These are phyloP conservation scores for Myriosclerotinia scirpicola DNA, from an alignment of 2,329 filamentous ascomycete species.

Conservation along the genomic window DNA sequence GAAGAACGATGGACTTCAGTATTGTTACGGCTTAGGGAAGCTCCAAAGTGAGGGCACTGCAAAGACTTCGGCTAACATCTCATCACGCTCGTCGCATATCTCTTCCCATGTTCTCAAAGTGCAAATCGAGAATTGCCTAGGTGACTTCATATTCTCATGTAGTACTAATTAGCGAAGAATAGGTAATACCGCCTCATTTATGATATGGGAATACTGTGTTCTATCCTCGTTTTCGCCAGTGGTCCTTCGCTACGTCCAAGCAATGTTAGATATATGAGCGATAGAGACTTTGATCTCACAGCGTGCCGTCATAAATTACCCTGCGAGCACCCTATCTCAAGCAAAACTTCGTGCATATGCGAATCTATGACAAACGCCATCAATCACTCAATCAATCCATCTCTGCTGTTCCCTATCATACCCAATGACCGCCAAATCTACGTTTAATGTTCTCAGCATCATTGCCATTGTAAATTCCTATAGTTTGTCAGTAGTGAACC, in stretches of 20 bases:
- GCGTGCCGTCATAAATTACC: neutral
- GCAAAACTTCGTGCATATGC: neutral
- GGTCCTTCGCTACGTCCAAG: neutral
- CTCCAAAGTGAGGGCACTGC: neutral
- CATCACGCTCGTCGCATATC: neutral
- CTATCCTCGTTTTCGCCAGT: neutral
- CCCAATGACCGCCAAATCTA: slow-evolving; percentile 62
- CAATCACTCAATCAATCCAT: slow-evolving; percentile 53
- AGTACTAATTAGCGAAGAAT: neutral
- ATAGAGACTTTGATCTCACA: neutral
- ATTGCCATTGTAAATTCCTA: slow-evolving; percentile 68
- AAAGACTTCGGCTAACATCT: too few species aligned
- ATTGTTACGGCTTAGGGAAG: neutral
- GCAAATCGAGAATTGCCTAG: neutral
- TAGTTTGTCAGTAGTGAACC: slow-evolving; percentile 21
- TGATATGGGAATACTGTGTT: neutral
- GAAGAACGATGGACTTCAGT: neutral
- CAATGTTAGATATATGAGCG: neutral
- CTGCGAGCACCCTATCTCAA: neutral
- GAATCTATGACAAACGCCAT: neutral
- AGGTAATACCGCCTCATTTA: neutral
- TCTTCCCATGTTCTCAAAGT: neutral
- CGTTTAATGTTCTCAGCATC: slow-evolving; percentile 66
- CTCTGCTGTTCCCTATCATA: slow-evolving; percentile 57
- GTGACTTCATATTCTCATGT: neutral